phyloP scores from a whole-genome alignment of 352 stramenopile species.

The Phytophthora melonis region DNA sequence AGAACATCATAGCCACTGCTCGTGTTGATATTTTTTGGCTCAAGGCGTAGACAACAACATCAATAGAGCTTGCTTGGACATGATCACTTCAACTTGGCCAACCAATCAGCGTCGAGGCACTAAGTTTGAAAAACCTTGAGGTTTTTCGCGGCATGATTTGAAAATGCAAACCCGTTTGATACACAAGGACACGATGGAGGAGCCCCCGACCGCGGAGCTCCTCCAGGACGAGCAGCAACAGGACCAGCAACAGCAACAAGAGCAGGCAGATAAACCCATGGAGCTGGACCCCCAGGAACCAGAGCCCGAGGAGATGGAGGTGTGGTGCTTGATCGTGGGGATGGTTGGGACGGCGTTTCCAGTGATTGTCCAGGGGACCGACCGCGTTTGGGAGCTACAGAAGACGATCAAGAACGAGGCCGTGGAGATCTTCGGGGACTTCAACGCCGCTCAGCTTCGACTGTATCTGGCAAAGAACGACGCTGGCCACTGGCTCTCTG shows the following conservation, averaged over 20 bases:
- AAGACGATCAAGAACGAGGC: conserved; percentile 40
- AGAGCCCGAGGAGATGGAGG: conserved; percentile 22
- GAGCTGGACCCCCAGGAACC: not conserved
- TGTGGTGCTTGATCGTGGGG: conserved; percentile 41
- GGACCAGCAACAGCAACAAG: conserved; percentile 3
- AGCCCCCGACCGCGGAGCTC: conserved; percentile 5
- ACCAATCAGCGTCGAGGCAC: not conserved
- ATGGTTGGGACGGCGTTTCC: conserved; percentile 41
- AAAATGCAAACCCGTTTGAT: conserved; percentile 7
- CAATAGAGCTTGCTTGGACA: not conserved
- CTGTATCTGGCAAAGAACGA: conserved; percentile 34
- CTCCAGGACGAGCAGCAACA: not conserved
- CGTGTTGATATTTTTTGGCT: too few species aligned
- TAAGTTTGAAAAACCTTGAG: not conserved
- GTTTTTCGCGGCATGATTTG: conserved; percentile 17
- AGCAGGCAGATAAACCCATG: conserved; percentile 2
- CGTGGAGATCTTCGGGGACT: conserved; percentile 38
- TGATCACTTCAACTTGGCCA: not conserved
- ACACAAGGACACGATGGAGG: not conserved
- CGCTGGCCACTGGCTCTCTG: conserved; percentile 26
- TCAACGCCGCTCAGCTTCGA: conserved; percentile 31
- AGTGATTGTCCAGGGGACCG: conserved; percentile 22
- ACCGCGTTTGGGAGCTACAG: conserved; percentile 38
- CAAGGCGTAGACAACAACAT: not conserved
- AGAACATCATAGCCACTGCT: not conserved